Evolutionary conservation across 768 basidiomycete genomes (phyloP).

Genomic region (Amanita rubescens): DNA sequence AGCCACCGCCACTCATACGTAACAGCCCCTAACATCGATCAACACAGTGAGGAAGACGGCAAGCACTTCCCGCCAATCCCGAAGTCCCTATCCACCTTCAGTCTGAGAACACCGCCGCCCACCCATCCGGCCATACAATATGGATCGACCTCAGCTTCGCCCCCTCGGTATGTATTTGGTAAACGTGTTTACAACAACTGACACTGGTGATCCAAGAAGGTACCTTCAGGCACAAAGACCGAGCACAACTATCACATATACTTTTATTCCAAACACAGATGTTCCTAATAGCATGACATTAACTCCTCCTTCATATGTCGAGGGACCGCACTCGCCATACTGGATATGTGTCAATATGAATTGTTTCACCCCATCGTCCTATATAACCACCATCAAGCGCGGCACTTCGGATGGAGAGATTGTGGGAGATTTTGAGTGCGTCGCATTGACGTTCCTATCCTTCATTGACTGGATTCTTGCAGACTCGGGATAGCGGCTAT

Average conservation of each 20-base stretch:
- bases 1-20: neutral
- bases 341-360: constrained; percentile 41
- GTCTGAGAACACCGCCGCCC: constrained; percentile 17
- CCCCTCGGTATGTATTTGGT: constrained; percentile 18
- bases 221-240: constrained; percentile 24
- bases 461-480: neutral
- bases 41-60: constrained; percentile 3
- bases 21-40: neutral
- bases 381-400: constrained; percentile 36
- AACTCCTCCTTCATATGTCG: constrained; percentile 22
- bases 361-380: constrained; percentile 42
- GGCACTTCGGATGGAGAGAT: constrained; percentile 34
- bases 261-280: constrained; percentile 27
- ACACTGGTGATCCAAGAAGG: constrained; percentile 10
- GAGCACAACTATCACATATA: constrained; percentile 27
- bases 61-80: neutral
- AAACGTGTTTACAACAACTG: neutral
- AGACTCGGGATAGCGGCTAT: constrained; percentile 24
- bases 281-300: constrained; percentile 34
- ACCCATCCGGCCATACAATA: constrained; percentile 20
- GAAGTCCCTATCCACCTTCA: constrained; percentile 14
- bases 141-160: constrained; percentile 16
- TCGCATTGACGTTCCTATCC: neutral
- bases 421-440: constrained; percentile 44
- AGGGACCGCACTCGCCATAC: constrained; percentile 27